Evolutionary conservation across 306 rosid genomes (phyloP).

Genomic region (Cotoneaster glaucophyllus): DNA sequence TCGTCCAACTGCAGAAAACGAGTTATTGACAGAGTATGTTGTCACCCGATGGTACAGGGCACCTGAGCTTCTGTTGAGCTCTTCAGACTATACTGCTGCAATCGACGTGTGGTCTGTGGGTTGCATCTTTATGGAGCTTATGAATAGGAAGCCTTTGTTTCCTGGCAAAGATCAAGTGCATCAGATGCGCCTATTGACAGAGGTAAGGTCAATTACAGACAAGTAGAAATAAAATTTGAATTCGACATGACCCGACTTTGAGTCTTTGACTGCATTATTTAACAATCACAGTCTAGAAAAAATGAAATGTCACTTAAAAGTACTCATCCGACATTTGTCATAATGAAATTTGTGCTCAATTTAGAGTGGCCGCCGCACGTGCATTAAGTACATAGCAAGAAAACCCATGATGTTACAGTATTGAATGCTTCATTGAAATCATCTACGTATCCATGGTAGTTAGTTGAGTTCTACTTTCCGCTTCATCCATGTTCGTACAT

Average conservation of each 20-base stretch:
- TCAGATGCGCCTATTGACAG: slow-evolving; percentile 93
- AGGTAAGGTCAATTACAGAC: slow-evolving; percentile 41
- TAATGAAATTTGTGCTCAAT: neutral
- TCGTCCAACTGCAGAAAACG: slow-evolving; percentile 73
- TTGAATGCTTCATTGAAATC: neutral
- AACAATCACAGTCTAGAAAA: neutral
- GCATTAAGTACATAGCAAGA: neutral
- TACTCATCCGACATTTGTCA: neutral
- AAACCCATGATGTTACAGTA: neutral
- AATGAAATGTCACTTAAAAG: neutral
- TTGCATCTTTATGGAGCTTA: slow-evolving; percentile 94
- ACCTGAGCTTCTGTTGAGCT: slow-evolving; percentile 87
- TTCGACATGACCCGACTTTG: neutral
- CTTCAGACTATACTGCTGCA: slow-evolving; percentile 88
- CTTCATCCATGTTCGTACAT: neutral
- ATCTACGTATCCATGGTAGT: neutral
- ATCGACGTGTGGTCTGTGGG: slow-evolving; percentile 98
- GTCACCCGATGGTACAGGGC: slow-evolving; percentile 99
- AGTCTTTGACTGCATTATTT: neutral
- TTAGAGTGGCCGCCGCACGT: neutral
- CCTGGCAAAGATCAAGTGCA: slow-evolving; percentile 90
- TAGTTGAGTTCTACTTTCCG: neutral
- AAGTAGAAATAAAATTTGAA: neutral
- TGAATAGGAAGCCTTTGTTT: slow-evolving; percentile 86
- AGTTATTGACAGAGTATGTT: slow-evolving; percentile 88